A percentile compares a stretch with the other conserved stretches of the same genome.
Evolutionary conservation across 805 yeast genomes (phyloP).

Genomic region (Barnettozyma salicaria): DNA sequence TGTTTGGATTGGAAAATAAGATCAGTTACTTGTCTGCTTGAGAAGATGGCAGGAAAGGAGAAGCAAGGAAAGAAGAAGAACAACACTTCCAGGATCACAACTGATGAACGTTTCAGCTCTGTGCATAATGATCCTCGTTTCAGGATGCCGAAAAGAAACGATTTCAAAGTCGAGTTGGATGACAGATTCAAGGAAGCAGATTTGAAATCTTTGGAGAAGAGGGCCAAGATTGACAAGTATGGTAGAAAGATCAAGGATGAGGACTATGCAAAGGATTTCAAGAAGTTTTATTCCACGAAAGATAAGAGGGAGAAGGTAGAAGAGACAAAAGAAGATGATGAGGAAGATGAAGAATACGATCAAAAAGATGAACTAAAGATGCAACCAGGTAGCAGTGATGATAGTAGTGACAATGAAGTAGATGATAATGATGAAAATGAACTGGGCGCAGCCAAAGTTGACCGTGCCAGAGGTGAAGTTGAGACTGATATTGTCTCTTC

Average conservation of each 20-base stretch:
- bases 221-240: conserved; percentile 72
- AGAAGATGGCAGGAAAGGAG: conserved; percentile 9
- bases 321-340: conserved; percentile 17
- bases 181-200: conserved; percentile 69
- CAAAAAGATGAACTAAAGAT: too few relatives aligned
- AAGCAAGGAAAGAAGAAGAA: conserved; percentile 8
- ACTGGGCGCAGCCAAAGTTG: conserved; percentile 27
- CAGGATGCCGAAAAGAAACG: conserved; percentile 62
- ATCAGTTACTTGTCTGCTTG: too few relatives aligned
- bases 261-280: conserved; percentile 34
- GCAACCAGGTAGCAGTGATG: too few relatives aligned
- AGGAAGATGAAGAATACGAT: conserved; percentile 16
- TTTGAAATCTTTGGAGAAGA: conserved; percentile 49
- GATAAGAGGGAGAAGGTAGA: conserved; percentile 41
- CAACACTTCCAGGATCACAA: conserved; percentile 36
- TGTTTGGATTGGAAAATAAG: too few relatives aligned
- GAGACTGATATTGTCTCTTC: conserved; percentile 32
- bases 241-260: conserved; percentile 62
- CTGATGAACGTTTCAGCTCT: conserved; percentile 71
- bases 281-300: conserved; percentile 35
- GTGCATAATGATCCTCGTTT: conserved; percentile 88
- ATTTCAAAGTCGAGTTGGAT: conserved; percentile 73
- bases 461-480: conserved; percentile 66
- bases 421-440: conserved; percentile 20
- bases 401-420: conserved; percentile 6